phyloP scores from a whole-genome alignment of 139 green algal genomes.

The Micromonas pusilla region DNA sequence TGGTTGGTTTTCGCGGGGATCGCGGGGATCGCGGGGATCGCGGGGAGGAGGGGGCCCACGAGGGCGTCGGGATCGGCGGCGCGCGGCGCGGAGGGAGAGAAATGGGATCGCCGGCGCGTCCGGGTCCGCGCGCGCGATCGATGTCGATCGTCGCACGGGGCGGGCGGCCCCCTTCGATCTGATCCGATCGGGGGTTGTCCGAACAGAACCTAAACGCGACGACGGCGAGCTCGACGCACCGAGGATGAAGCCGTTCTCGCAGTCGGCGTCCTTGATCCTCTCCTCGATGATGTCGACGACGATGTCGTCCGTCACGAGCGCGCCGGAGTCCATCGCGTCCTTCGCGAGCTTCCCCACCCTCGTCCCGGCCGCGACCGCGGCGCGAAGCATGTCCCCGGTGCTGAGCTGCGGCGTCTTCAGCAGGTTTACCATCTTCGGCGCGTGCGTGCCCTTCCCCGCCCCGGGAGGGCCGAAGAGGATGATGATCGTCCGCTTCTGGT shows the following conservation, averaged over 20 bases:
- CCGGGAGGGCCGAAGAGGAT: conserved; percentile 66
- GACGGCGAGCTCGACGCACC: no score
- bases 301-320: conserved; percentile 84
- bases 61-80: no score
- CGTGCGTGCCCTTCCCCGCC: conserved; percentile 82
- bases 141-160: no score
- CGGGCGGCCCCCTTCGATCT: no score
- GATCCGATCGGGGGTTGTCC: no score
- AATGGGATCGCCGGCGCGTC: no score
- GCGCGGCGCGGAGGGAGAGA: no score
- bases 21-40: no score
- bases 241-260: conserved; percentile 82
- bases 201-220: no score
- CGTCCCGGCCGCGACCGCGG: conserved; percentile 62
- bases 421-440: conserved; percentile 75
- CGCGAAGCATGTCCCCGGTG: conserved; percentile 76
- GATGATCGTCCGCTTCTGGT: not conserved
- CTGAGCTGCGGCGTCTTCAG: conserved; percentile 87
- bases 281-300: conserved; percentile 87
- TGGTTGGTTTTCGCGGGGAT: no score
- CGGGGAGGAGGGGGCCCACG: no score
- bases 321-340: conserved; percentile 90
- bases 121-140: no score
- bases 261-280: conserved; percentile 60
- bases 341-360: conserved; percentile 60